Conservation (phyloP, 371 early-diverging fungal genomes). For the Mortierella sp. region DNA sequence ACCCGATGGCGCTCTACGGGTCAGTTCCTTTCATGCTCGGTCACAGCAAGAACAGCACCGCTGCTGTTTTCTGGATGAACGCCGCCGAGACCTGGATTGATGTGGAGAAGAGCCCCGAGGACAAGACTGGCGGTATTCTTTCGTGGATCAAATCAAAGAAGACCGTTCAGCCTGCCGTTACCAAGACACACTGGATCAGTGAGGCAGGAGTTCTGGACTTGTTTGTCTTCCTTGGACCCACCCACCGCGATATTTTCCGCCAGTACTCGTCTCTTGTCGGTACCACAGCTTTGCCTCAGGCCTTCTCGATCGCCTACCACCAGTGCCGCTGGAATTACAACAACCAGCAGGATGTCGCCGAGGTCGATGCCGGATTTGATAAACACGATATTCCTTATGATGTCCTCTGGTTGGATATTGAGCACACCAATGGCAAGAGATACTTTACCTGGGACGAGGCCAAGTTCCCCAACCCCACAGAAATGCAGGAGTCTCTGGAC, state of each 20-base stretch:
- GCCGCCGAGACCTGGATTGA: constrained; percentile 99
- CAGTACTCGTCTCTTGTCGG: constrained; percentile 88
- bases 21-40: constrained; percentile 95
- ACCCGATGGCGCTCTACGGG: constrained; percentile 97
- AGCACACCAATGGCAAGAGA: constrained; percentile 92
- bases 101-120: constrained; percentile 72
- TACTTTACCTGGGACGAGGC: constrained; percentile 93
- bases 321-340: constrained; percentile 97
- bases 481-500: constrained; percentile 86
- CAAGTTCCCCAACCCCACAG: constrained; percentile 92
- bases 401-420: constrained; percentile 97
- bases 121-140: constrained; percentile 24
- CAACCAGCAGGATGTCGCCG: constrained; percentile 85
- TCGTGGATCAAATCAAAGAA: constrained; percentile 57
- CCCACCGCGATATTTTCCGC: constrained; percentile 77
- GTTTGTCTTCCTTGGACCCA: constrained; percentile 91
- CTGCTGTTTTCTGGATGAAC: constrained; percentile 93
- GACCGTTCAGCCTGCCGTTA: constrained; percentile 32
- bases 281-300: constrained; percentile 87
- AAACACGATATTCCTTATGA: constrained; percentile 91
- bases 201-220: constrained; percentile 95
- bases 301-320: constrained; percentile 94
- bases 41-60: constrained; percentile 76
- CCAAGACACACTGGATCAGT: constrained; percentile 94
- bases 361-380: constrained; percentile 88